Conservation (phyloP, 768 basidiomycete genomes). For the Trichaptum fuscoviolaceum region DNA sequence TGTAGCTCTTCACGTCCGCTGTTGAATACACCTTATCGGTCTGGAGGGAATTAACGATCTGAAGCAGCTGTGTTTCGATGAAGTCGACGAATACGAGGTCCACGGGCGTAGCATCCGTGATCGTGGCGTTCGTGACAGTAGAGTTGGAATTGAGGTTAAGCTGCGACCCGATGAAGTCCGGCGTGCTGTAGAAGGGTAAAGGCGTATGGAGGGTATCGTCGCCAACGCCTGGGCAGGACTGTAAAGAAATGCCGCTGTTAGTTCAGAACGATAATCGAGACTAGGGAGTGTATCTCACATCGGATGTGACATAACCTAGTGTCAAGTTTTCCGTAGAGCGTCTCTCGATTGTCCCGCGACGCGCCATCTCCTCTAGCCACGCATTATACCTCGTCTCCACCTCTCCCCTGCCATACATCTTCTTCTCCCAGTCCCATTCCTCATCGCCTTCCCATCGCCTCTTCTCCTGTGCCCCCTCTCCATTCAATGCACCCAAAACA, state of each 20-base stretch:
- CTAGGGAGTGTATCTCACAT: conserved; percentile 36
- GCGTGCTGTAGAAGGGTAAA: conserved; percentile 47
- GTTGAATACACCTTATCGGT: conserved; percentile 41
- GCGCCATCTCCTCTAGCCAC: conserved; percentile 59
- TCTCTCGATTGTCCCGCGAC: conserved; percentile 30
- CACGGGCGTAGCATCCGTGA: conserved; percentile 44
- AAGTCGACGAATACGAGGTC: conserved; percentile 78
- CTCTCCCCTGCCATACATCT: conserved; percentile 40
- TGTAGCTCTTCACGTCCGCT: conserved; percentile 51
- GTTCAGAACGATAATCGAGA: conserved; percentile 1
- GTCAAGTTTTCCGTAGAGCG: conserved; percentile 51
- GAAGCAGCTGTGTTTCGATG: conserved; percentile 46
- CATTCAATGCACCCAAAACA: conserved; percentile 35
- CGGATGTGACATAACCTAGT: conserved; percentile 72
- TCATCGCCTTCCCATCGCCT: conserved; percentile 31
- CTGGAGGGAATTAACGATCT: conserved; percentile 53
- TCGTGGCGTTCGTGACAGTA: conserved; percentile 29
- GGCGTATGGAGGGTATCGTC: conserved; percentile 68
- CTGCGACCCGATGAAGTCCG: conserved; percentile 54
- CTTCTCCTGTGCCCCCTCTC: conserved; percentile 33
- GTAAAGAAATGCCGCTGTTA: neutral
- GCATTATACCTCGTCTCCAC: conserved; percentile 44
- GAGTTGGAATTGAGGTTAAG: conserved; percentile 14
- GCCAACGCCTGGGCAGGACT: conserved; percentile 70
- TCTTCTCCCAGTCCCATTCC: conserved; percentile 15